Evolutionary conservation across 306 rosid genomes (phyloP).

Genomic region (Sicyos baderoa): DNA sequence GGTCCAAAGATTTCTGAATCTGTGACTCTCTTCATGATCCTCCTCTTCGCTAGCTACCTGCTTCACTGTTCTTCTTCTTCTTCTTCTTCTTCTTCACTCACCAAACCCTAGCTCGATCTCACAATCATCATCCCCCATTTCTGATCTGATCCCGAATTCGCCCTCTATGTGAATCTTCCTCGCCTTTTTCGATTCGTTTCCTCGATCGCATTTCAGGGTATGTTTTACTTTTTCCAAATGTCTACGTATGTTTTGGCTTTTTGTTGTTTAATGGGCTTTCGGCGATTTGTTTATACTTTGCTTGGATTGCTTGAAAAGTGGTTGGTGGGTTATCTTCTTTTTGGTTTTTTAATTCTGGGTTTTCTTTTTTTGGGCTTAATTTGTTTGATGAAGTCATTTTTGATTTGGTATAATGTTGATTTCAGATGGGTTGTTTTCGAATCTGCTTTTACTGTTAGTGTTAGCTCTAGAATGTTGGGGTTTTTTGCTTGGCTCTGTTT

Average conservation of each 20-base stretch:
- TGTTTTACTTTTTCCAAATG: not conserved
- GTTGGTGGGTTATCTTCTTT: slow-evolving; percentile 22
- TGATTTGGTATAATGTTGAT: not conserved
- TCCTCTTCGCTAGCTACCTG: slow-evolving; percentile 24
- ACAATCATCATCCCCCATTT: slow-evolving; percentile 18
- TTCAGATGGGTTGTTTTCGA: not conserved
- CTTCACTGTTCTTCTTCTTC: slow-evolving; percentile 1
- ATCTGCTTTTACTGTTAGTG: slow-evolving; percentile 4
- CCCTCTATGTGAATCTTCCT: slow-evolving; percentile 27
- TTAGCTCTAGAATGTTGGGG: not conserved
- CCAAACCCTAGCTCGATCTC: slow-evolving; percentile 51
- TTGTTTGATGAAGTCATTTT: not conserved
- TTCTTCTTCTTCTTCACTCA: slow-evolving; percentile 8
- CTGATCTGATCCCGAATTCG: not conserved
- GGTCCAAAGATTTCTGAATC: slow-evolving; percentile 9
- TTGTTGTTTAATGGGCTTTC: slow-evolving; percentile 16
- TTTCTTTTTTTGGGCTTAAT: not conserved
- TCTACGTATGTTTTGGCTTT: slow-evolving; percentile 23
- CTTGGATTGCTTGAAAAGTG: slow-evolving; percentile 37
- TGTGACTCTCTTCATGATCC: slow-evolving; percentile 38
- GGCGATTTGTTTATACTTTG: slow-evolving; percentile 36
- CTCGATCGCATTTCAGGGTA: slow-evolving; percentile 21
- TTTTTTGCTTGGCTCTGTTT: not conserved
- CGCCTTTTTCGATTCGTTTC: slow-evolving; percentile 17
- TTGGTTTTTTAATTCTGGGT: not conserved